A percentile compares a stretch with the other conserved stretches of the same genome.
Conservation (phyloP, 208 protist species). For the Sergeia podlipaevii region DNA sequence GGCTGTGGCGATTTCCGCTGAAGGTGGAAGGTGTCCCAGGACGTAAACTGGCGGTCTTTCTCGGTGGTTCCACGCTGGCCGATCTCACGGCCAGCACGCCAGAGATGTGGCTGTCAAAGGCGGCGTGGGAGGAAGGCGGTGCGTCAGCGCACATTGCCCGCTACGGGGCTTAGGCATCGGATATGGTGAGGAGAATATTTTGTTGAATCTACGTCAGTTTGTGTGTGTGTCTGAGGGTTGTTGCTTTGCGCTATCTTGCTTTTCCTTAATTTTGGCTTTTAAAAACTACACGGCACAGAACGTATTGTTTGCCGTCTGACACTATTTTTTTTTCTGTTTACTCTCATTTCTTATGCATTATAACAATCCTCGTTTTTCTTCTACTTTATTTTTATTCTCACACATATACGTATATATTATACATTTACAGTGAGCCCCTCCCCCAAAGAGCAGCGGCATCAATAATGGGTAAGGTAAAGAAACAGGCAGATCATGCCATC, state of each 20-base stretch:
- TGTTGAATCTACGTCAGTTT: no score
- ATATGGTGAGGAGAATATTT: background rate
- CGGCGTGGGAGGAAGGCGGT: constrained; percentile 37
- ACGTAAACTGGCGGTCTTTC: constrained; percentile 97
- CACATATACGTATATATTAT: background rate
- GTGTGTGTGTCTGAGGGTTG: no score
- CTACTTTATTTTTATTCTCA: constrained; percentile 5
- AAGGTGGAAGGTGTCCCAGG: constrained; percentile 95
- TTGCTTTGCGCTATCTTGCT: background rate
- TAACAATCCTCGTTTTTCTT: constrained; percentile 9
- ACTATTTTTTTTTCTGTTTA: constrained; percentile 5
- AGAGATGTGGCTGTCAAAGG: constrained; percentile 48
- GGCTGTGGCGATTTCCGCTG: constrained; percentile 84
- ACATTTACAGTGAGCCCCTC: background rate
- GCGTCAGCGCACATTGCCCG: constrained; percentile 17
- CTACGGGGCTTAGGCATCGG: constrained; percentile 14
- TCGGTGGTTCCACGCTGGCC: constrained; percentile 95
- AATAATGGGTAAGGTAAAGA: constrained; percentile 77
- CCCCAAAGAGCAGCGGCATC: background rate
- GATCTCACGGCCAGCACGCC: constrained; percentile 91
- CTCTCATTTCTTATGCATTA: constrained; percentile 14
- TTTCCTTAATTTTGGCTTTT: constrained; percentile 8
- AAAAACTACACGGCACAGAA: background rate
- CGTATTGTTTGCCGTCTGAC: background rate
- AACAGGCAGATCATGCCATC: constrained; percentile 64